Conservation (phyloP, 371 early-diverging fungal genomes). For the Circinella minor region DNA sequence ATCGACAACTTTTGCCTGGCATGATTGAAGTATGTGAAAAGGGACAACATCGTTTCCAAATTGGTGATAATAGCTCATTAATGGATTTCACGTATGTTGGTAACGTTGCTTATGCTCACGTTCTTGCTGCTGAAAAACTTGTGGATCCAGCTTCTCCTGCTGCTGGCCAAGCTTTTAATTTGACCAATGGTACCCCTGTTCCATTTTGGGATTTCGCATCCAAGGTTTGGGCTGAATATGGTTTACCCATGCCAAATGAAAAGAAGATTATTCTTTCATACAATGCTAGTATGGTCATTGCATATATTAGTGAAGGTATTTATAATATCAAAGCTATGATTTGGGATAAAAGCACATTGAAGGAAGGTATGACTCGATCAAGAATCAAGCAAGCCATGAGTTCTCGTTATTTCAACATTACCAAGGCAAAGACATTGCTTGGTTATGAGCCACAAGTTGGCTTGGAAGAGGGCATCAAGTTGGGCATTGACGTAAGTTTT, state of each 20-base stretch:
- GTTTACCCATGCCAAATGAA: conserved; percentile 45
- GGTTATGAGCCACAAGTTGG: conserved; percentile 80
- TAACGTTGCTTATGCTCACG: conserved; percentile 90
- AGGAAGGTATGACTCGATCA: conserved; percentile 66
- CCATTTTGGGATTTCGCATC: conserved; percentile 91
- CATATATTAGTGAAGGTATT: conserved; percentile 52
- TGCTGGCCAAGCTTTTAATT: conserved; percentile 80
- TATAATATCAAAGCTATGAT: conserved; percentile 53
- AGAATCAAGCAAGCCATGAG: conserved; percentile 74
- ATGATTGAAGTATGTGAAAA: conserved; percentile 75
- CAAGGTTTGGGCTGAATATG: conserved; percentile 65
- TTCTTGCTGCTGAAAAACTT: conserved; percentile 85
- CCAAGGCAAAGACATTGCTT: conserved; percentile 76
- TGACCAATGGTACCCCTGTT: conserved; percentile 93
- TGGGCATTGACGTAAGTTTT: conserved; percentile 43
- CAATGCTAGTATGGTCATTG: conserved; percentile 54
- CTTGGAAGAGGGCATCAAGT: conserved; percentile 73
- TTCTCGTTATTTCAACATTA: conserved; percentile 81
- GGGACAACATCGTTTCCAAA: conserved; percentile 77
- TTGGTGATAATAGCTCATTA: conserved; percentile 86
- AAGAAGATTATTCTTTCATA: conserved; percentile 55
- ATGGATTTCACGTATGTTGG: conserved; percentile 95
- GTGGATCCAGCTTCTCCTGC: conserved; percentile 43
- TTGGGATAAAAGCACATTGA: conserved; percentile 47
- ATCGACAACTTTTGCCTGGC: conserved; percentile 82